Base-by-base conservation (phyloP, 176 grass and related monocot species). In the Poa pratensis region DNA sequence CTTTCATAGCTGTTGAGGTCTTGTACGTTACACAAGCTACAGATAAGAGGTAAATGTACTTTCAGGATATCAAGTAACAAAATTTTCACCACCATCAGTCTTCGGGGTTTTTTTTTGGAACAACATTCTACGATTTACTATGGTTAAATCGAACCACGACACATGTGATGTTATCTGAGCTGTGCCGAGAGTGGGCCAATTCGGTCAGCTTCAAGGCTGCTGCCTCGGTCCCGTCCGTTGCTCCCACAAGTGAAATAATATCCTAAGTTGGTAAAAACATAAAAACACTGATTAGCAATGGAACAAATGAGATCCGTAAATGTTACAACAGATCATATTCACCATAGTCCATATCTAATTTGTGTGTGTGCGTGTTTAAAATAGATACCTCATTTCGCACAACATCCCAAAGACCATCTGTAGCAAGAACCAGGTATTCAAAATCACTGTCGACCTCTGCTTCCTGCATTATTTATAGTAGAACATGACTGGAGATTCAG, bases 391-490 rank as follows among this genome's bases (percentile, higher is more conserved):
- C 91, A 66, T 95, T 94, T 81, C 37, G 50, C 28, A 94, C 66
- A 26, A 89, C 93, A 87, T 95, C 96, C 96, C 96, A 98, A 72
- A 95, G 83, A 23, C 91, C 93, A 92, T 98, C 93, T 11, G 82
- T 95, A 64, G 96, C 96, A 65, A 95, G 93, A 86, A 95, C 86
- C 55, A 98, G 72, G 42, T 88, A 91, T 68, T 98, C 86, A 34
- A 90, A 85, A 43, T 95, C 70, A 78, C 81, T 80, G 75, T 84
- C 59, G 17, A 94, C 87, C 68, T 81, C 69, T 83, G 86, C 81
- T 83, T 92, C 91, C 96, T 98, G 86, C 52, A 75, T 50, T 49
- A n/a, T 80, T 37, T 26, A 30, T 18, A 82, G 19, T 27, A 68
- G 6, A 84, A 67, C 39, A 69, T 17, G 30, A 76, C 28, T 46